Percentiles rank a stretch among this genome's conserved stretches.
These are phyloP conservation scores for Amphirosellinia nigrospora DNA, from an alignment of 495 filamentous ascomycete genomes.

Conservation along the genomic window DNA sequence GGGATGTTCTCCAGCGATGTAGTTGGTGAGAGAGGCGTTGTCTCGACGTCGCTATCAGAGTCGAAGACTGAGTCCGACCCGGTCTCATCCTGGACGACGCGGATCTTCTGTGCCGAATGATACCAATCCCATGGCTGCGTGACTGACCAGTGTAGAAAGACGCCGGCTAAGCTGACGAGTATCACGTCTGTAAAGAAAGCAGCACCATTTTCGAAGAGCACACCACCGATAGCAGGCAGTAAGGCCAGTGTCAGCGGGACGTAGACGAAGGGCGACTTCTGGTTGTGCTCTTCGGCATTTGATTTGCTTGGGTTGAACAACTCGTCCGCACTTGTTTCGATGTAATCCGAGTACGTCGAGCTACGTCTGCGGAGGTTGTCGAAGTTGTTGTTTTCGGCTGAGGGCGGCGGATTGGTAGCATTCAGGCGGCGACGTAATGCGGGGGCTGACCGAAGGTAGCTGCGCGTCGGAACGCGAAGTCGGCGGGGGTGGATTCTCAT, in stretches of 20 bases:
- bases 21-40: constrained; percentile 27
- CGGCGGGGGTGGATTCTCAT: constrained; percentile 21
- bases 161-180: constrained; percentile 74
- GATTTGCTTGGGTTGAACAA: constrained; percentile 69
- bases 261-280: constrained; percentile 66
- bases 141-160: constrained; percentile 95
- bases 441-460: constrained; percentile 43
- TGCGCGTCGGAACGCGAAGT: constrained; percentile 42
- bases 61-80: constrained; percentile 56
- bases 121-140: constrained; percentile 97
- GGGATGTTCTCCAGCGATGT: constrained; percentile 48
- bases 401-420: constrained; percentile 22
- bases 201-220: constrained; percentile 85
- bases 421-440: constrained; percentile 32
- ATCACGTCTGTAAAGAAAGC: constrained; percentile 83
- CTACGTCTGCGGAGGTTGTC: constrained; percentile 62
- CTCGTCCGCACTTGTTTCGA: constrained; percentile 75
- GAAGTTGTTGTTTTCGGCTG: constrained; percentile 35
- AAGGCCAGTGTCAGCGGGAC: constrained; percentile 81
- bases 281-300: constrained; percentile 21
- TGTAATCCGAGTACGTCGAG: constrained; percentile 75
- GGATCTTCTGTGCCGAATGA: constrained; percentile 72
- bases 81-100: constrained; percentile 51
- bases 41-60: constrained; percentile 54
- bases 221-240: constrained; percentile 80